Evolutionary conservation across 176 grass and related monocot species (phyloP), one percentile per base, ranked within the genome.

Genomic region (Luzula sylvatica): DNA sequence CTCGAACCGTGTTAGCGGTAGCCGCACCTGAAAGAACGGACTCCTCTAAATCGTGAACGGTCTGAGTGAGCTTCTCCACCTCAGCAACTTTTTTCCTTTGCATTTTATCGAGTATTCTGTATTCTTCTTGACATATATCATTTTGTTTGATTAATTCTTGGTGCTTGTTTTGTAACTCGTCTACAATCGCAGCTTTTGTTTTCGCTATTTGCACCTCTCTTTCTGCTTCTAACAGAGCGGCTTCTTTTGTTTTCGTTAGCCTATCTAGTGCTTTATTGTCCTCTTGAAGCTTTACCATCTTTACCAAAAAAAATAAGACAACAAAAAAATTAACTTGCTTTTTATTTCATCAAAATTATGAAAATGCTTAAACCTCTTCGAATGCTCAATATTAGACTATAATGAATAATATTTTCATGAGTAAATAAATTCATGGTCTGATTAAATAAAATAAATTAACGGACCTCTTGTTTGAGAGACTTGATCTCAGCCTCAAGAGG

Each of bases 111-210:
- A 89, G 71, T 7, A 96, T 96, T 68, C 88, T 96, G 55, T 89
- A 89, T 68, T 96, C 92, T 78, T 96, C 89, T 66, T 95, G 89
- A 44, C 89, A 95, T 21, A 90, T 98, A 53, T 98, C 92, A 50
- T 89, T 98, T 59, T 90, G 85, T 61, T 98, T 98, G 72, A 90
- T 86, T 58, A 98, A 61, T 75, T 98, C 83, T 67, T 98, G 92
- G 48, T 98, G 87, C 50, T 89, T 98, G 72, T 90, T 98, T 86
- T 86, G 92, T 52, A 98, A 68, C 67, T 98, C 92, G 82, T 98
- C 81, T 38, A 98, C 92, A 70, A 98, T 72, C 53, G 92, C 76
- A 30, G 81, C 92, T 65, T 98, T 98, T 44, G 85, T 79, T 48
- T 89, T 76, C 66, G 92, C 92, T 47, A 85, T 77, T 70, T 95